Evolutionary conservation across 805 yeast species (phyloP).

Genomic region (Candida argentea): DNA sequence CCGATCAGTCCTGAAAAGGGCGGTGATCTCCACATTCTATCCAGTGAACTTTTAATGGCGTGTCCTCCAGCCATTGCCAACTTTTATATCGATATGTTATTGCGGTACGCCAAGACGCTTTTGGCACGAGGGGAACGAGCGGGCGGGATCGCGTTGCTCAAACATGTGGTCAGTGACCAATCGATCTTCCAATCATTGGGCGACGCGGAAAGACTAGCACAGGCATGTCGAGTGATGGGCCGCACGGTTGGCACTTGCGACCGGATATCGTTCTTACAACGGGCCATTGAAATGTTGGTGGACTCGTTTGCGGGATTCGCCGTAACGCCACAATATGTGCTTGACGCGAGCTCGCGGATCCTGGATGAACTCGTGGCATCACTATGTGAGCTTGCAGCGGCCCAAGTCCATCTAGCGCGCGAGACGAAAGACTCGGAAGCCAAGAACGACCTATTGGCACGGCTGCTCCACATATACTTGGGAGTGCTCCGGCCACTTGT

Average conservation of each 20-base stretch:
- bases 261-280: conserved; percentile 15
- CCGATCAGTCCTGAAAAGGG: conserved; percentile 19
- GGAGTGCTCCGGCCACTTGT: conserved; percentile 20
- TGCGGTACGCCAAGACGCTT: conserved; percentile 30
- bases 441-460: conserved; percentile 7
- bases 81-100: conserved; percentile 32
- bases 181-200: conserved; percentile 27
- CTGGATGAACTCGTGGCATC: conserved; percentile 28
- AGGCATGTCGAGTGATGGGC: conserved; percentile 27
- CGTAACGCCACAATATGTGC: conserved; percentile 14
- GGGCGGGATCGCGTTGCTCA: conserved; percentile 18
- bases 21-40: conserved; percentile 16
- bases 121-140: conserved; percentile 30
- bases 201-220: conserved; percentile 30
- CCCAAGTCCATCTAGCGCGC: conserved; percentile 12
- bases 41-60: conserved; percentile 17
- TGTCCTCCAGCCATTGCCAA: too few species aligned
- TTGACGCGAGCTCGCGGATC: conserved; percentile 17
- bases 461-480: conserved; percentile 27
- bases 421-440: conserved; percentile 1
- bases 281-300: conserved; percentile 24
- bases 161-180: conserved; percentile 23
- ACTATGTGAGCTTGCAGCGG: conserved; percentile 25
- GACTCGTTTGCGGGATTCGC: conserved; percentile 17
- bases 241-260: conserved; percentile 13